These are phyloP conservation scores for Pseudocercospora macadamiae DNA, from an alignment of 2,329 filamentous ascomycete species.

Conservation along the genomic window DNA sequence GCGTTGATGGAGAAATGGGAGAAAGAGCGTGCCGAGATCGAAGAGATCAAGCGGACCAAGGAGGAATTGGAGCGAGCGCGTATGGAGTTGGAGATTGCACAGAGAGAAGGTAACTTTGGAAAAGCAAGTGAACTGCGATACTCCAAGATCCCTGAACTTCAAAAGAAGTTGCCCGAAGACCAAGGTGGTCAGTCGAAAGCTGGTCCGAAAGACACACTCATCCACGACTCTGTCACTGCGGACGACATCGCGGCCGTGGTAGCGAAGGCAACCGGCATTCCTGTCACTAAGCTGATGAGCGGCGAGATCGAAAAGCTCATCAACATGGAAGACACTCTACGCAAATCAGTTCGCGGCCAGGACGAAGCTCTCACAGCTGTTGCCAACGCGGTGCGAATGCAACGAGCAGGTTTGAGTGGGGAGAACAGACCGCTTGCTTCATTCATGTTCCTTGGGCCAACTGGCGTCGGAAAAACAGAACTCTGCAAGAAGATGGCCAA, in stretches of 20 bases:
- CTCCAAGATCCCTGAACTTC: conserved; percentile 78
- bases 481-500: conserved; percentile 93
- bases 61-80: conserved; percentile 84
- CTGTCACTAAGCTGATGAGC: conserved; percentile 86
- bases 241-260: conserved; percentile 95
- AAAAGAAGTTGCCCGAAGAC: conserved; percentile 78
- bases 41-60: conserved; percentile 83
- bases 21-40: conserved; percentile 82
- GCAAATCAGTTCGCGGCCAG: conserved; percentile 84
- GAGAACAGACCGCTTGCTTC: conserved; percentile 90
- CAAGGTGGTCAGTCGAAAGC: conserved; percentile 52
- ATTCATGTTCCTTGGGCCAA: conserved; percentile 97
- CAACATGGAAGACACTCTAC: conserved; percentile 89
- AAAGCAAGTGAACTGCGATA: conserved; percentile 91
- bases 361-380: conserved; percentile 92
- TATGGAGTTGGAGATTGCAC: conserved; percentile 83
- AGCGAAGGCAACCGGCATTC: conserved; percentile 88
- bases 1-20: conserved; percentile 84
- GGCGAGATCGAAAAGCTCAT: conserved; percentile 94
- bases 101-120: conserved; percentile 84
- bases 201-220: conserved; percentile 58
- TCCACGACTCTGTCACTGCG: conserved; percentile 92
- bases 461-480: conserved; percentile 95
- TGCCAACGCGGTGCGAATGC: conserved; percentile 89
- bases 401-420: conserved; percentile 86